These are phyloP conservation scores for Diplodia intermedia DNA, from an alignment of 2,329 filamentous ascomycete genomes.

Conservation along the genomic window DNA sequence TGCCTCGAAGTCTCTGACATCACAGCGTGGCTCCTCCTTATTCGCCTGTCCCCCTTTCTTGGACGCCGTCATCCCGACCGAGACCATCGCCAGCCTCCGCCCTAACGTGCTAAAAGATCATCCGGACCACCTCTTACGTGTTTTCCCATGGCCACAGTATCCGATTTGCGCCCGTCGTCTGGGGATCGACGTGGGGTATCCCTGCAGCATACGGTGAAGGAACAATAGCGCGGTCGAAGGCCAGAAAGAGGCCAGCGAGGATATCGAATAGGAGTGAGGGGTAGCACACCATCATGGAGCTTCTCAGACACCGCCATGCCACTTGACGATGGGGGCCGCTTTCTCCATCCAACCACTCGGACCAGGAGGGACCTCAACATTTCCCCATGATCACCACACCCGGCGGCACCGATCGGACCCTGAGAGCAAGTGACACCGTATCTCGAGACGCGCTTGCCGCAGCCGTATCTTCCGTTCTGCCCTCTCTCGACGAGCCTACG, in stretches of 20 bases:
- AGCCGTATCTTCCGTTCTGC: not conserved
- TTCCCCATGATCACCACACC: conserved; percentile 10
- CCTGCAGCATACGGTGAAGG: conserved; percentile 20
- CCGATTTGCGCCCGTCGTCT: conserved; percentile 14
- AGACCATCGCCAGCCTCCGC: conserved; percentile 9
- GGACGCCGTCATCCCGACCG: conserved; percentile 9
- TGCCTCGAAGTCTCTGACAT: conserved; percentile 16
- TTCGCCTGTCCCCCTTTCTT: conserved; percentile 6
- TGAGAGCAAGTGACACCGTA: not conserved
- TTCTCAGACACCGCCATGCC: conserved; percentile 23
- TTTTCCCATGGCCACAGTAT: conserved; percentile 3
- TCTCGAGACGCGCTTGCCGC: not conserved
- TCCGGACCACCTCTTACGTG: conserved; percentile 19
- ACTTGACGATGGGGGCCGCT: not conserved
- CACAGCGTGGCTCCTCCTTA: conserved; percentile 11
- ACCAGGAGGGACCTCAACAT: conserved; percentile 1
- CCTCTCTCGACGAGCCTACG: not conserved
- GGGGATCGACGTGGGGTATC: conserved; percentile 24
- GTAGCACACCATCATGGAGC: not conserved
- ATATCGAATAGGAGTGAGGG: conserved; percentile 26
- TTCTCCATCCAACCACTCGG: not conserved
- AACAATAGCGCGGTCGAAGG: not conserved
- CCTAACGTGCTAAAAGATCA: not conserved
- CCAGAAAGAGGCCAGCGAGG: conserved; percentile 3
- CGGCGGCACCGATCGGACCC: conserved; percentile 1